These are phyloP conservation scores for Leucosporidium creatinivorum DNA, from an alignment of 768 basidiomycete genomes.

Conservation along the genomic window DNA sequence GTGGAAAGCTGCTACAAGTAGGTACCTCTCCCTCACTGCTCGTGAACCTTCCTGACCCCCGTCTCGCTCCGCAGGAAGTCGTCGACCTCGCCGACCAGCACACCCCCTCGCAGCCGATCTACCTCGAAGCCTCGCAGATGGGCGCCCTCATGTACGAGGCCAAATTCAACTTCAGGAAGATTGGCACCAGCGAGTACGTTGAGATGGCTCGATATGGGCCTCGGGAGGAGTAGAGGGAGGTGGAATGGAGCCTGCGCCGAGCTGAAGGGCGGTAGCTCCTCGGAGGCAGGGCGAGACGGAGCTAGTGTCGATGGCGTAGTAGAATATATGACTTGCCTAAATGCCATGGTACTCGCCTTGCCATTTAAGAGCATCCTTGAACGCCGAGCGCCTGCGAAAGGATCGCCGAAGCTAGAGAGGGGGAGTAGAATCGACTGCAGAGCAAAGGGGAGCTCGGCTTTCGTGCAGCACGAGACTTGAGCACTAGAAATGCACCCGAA, in stretches of 20 bases:
- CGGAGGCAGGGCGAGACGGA: too few species aligned
- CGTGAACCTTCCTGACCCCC: not conserved
- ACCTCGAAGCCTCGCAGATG: slow-evolving; percentile 15
- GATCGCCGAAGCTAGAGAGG: too few species aligned
- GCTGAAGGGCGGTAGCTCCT: too few species aligned
- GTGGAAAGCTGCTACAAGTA: slow-evolving; percentile 8
- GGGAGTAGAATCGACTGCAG: too few species aligned
- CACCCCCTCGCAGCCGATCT: slow-evolving; percentile 9
- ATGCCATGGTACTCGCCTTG: too few species aligned
- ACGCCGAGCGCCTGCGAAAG: too few species aligned
- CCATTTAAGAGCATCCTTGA: too few species aligned
- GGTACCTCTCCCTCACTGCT: not conserved
- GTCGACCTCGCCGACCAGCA: slow-evolving; percentile 11
- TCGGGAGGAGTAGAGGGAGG: not conserved
- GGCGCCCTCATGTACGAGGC: slow-evolving; percentile 17
- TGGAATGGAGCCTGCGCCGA: not conserved
- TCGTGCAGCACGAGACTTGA: too few species aligned
- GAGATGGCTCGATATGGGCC: slow-evolving; percentile 11
- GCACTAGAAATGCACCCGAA: too few species aligned
- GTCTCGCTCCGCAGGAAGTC: not conserved
- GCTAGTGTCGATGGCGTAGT: too few species aligned
- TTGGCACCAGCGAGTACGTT: slow-evolving; percentile 6
- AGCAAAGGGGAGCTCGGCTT: too few species aligned
- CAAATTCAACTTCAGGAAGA: slow-evolving; percentile 14
- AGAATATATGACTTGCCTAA: too few species aligned